phyloP scores from a whole-genome alignment of 176 grass and related monocot genomes.

The Bonia amplexicaulis region DNA sequence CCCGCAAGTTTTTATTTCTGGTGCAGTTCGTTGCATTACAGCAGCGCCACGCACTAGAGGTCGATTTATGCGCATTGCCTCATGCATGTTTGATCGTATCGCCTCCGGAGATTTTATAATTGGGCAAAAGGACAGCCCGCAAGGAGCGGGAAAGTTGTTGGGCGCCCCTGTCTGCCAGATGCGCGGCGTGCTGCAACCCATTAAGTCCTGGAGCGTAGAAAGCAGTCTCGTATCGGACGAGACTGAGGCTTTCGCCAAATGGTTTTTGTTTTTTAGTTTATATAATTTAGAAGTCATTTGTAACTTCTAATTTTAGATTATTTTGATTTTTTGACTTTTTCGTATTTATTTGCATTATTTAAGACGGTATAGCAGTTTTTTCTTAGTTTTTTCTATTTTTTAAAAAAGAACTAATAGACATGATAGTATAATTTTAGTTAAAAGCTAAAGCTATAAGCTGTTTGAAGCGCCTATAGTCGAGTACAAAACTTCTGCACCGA shows the following conservation, averaged over 20 bases:
- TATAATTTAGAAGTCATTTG: too few species aligned
- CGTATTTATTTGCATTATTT: too few species aligned
- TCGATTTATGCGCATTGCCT: background rate
- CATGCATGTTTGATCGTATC: background rate
- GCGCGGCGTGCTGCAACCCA: constrained; percentile 24
- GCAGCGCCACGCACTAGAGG: constrained; percentile 37
- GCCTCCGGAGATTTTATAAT: background rate
- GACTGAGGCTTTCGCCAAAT: too few species aligned
- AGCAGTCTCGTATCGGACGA: background rate
- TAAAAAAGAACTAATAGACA: too few species aligned
- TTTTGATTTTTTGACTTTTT: too few species aligned
- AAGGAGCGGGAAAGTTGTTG: constrained; percentile 3
- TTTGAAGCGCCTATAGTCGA: constrained; percentile 5
- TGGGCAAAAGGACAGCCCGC: background rate
- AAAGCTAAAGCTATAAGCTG: too few species aligned
- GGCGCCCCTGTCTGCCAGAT: background rate
- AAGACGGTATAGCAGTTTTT: too few species aligned
- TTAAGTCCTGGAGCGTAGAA: background rate
- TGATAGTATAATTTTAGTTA: too few species aligned
- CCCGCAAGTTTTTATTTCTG: background rate
- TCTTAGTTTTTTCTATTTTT: too few species aligned
- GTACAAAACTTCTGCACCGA: constrained; percentile 33
- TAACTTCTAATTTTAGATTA: too few species aligned
- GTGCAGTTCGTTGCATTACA: constrained; percentile 38
- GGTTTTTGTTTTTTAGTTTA: too few species aligned